Conservation (phyloP, 1,284 basidiomycete genomes). For the Laetiporus sulphureus region DNA sequence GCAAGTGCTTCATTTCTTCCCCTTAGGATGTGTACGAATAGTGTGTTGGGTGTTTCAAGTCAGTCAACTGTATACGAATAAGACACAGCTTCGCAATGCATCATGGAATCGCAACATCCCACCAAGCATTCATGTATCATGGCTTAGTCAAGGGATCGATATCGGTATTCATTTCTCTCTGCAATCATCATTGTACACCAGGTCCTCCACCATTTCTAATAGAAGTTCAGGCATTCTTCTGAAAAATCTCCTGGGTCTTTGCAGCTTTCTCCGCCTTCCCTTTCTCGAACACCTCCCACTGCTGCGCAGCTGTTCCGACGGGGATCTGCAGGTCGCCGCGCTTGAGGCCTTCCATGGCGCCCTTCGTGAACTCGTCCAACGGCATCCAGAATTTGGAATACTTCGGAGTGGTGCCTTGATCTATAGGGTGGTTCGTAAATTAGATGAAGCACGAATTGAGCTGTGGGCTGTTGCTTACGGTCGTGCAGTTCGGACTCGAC, state of each 20-base stretch:
- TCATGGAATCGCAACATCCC: no score
- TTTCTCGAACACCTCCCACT: conserved; percentile 26
- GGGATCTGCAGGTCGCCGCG: conserved; percentile 38
- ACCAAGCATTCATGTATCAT: no score
- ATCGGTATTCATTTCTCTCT: no score
- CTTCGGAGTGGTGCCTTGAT: conserved; percentile 41
- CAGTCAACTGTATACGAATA: no score
- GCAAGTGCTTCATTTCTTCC: no score
- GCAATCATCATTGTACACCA: no score
- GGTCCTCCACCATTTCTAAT: no score
- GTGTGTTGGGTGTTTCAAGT: no score
- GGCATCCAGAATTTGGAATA: conserved; percentile 57
- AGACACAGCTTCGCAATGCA: no score
- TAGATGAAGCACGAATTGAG: neutral
- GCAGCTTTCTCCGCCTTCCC: conserved; percentile 21
- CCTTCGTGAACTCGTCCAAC: conserved; percentile 41
- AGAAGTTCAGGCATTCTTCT: neutral
- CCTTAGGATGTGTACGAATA: no score
- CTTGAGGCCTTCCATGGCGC: conserved; percentile 40
- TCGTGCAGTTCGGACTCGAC: conserved; percentile 65
- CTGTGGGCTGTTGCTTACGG: conserved; percentile 26
- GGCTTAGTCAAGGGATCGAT: no score
- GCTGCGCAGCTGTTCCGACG: conserved; percentile 23
- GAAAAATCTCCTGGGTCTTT: neutral
- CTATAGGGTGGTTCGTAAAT: conserved; percentile 21